Evolutionary conservation across 1,139 yeast species (phyloP), one percentile per base, ranked within the genome.

Genomic region (Dujonia santamariae): DNA sequence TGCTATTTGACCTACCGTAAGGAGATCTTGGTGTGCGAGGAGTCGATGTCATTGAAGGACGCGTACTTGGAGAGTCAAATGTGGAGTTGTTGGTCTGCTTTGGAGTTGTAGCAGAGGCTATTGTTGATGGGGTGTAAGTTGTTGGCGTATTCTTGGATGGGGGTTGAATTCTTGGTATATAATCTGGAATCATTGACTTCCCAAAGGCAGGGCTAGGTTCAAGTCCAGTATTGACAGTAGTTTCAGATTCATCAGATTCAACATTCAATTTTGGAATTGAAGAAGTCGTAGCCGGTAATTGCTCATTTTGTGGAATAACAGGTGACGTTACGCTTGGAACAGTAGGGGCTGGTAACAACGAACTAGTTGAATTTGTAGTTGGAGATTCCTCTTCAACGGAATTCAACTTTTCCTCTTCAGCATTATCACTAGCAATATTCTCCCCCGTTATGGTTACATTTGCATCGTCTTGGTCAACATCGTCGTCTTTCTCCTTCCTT

Each of bases 341-440:
- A 33, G 23, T 28, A 19, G 26, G 36, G 22, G 30, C 21, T 4
- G 30, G 30, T n/a, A 27, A n/a, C 17, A 27, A 17, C 19, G 30
- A 30, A 28, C 24, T 22, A 5, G 19, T 20, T 14, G 35, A 28
- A 12, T 29, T 21, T 9, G 32, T 34, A 25, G 34, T 33, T 24
- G 26, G 22, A 32, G 33, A 37, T 28, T 39, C 39, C 26, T 39
- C 35, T 28, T 7, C 27, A 25, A 13, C n/a, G n/a, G n/a, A n/a
- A n/a, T n/a, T 33, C 41, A 28, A n/a, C n/a, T n/a, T n/a, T n/a
- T n/a, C n/a, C n/a, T n/a, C n/a, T n/a, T n/a, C n/a, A n/a, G 9
- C 28, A 13, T 11, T 18, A 8, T 24, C 15, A n/a, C 7, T 24
- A n/a, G 7, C 12, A n/a, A 7, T 13, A 24, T 11, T 11, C 12